Evolutionary conservation across 2,329 filamentous ascomycete species (phyloP), one percentile per base, ranked within the genome.

Genomic region (Fusarium sp.): DNA sequence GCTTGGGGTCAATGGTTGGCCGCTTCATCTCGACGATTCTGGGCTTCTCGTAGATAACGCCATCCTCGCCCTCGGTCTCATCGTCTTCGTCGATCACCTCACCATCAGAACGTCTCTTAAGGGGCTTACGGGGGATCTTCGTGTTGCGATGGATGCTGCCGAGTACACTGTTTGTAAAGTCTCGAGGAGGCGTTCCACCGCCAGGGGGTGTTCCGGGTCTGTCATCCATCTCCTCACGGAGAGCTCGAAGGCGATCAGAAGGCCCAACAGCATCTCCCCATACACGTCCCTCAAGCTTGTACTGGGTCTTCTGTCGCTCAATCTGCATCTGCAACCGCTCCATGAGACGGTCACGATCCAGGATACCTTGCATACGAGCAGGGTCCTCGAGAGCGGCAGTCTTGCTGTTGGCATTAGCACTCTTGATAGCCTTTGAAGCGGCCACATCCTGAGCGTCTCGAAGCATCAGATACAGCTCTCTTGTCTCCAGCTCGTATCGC

Each of bases 391-490:
- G 86, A 49, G 79, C 85, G 38, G 89, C 80, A 45, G 72, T 58
- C 69, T 84, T 85, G 57, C 80, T 83, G 40, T 83, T 83, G 72
- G 84, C 82, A 53, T 80, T 83, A 8, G 33, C 62, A 67, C 83
- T 82, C 77, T 89, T 89, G 57, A 81, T 81, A 55, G 93, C 92
- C 74, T 93, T 92, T 5, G 95, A 94, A 26, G 94, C 94, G 45
- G 95, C 95, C 70, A 97, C 93, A 75, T 99, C 95, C 80, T 98
- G 95, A 37, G 96, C 95, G 80, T 99, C 96, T 65, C 95, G 90
- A 69, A 99, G 90, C 96, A 99, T 99, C 58, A 99, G 91, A 79
- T 98, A 99, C 23, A 99, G 83, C 80, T 99, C 96, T 82, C 96
- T 88, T 3, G 95, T 98, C 81, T 99, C 96, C 31, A 99, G 84